Base-by-base conservation (phyloP, 768 basidiomycete species). In the Russula earlei region DNA sequence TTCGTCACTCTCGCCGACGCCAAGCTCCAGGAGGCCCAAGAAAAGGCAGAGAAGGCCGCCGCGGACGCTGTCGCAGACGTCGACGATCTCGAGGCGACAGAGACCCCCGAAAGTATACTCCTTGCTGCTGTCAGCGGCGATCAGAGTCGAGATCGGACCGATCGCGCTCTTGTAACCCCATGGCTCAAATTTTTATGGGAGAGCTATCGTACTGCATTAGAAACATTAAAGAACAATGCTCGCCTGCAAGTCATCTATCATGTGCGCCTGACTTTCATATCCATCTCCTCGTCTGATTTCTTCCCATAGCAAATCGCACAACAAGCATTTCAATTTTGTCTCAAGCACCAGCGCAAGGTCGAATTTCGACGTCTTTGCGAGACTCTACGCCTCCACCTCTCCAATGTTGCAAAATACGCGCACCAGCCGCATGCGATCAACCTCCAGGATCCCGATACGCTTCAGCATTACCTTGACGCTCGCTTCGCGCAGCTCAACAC, bases 101-200 rank as follows among this genome's bases (percentile, higher is more conserved):
- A 95, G 68, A 96, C 93, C 3, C 95, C 94, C 0, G 85, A 94
- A 71, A 89, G 87, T 66, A 90, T 96, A 58, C 74, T 96, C 14
- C 77, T 95, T 19, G 87, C 89, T 47, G 91, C 91, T 14, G 91
- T 98, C 59, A 86, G 87, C 64, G 82, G 80, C 36, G 91, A 92
- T 67, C 89, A 92, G 72, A 93, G 80, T 74, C 88, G 89, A 74
- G 94, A 97, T 70, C 76, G 95, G 63, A 96, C 92, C 29, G 94
- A 98, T 71, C 75, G 95, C 44, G 88, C 92, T 7, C 79, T 98
- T 49, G 92, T 99, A 61, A 96, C 92, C 0, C 95, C 95, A 0
- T 96, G 93, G 85, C 85, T 98, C 67, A 93, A 94, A 67, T 96
- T 97, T 70, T 78, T 93, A n/a, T 98, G 94, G 93, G 95, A 98